These are phyloP conservation scores for Glycine soja DNA, from an alignment of 306 rosid genomes.

Conservation along the genomic window DNA sequence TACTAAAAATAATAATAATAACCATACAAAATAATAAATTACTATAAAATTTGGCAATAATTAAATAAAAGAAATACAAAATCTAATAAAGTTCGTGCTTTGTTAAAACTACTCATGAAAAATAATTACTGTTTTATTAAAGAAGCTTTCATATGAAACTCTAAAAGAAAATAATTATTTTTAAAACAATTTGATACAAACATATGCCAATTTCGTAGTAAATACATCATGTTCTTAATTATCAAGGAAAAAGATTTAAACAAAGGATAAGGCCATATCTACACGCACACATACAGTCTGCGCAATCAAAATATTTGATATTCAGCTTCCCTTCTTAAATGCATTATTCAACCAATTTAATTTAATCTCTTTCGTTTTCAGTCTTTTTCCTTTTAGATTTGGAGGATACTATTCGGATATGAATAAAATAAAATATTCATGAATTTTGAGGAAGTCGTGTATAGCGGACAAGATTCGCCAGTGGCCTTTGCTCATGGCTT, in stretches of 20 bases:
- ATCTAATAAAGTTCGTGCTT: too few relatives aligned
- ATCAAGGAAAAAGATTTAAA: neutral
- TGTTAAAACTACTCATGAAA: neutral
- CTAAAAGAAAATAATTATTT: neutral
- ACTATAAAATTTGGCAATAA: too few relatives aligned
- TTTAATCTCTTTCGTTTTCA: slow-evolving; percentile 35
- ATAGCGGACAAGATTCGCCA: neutral
- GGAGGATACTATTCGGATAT: slow-evolving; percentile 8
- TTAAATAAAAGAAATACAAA: too few relatives aligned
- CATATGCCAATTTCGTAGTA: neutral
- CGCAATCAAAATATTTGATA: slow-evolving; percentile 16
- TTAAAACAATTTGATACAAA: neutral
- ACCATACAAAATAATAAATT: too few relatives aligned
- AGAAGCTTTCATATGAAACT: neutral
- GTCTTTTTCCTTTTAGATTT: slow-evolving; percentile 37
- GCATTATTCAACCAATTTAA: neutral
- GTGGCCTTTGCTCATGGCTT: neutral
- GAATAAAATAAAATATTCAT: neutral
- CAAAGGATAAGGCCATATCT: neutral
- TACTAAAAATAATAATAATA: too few relatives aligned
- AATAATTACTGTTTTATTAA: too few relatives aligned
- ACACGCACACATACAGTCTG: neutral
- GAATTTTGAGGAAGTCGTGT: neutral
- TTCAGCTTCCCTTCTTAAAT: neutral
- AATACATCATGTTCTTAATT: neutral